Base-by-base conservation (phyloP, 176 grass and related monocot species). In the Tillandsia leiboldiana region DNA sequence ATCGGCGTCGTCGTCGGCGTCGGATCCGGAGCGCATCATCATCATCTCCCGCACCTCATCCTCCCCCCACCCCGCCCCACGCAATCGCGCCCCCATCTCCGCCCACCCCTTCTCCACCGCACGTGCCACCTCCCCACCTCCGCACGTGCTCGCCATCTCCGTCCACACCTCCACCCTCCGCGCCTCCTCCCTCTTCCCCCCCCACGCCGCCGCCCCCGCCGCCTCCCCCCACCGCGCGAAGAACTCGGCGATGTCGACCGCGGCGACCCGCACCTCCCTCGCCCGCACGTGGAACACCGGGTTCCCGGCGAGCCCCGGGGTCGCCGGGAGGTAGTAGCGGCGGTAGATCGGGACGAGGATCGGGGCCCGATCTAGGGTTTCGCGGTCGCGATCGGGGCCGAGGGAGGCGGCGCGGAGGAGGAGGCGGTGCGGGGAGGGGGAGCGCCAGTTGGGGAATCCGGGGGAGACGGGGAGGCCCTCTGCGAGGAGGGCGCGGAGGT, bases 401-500 rank as follows among this genome's bases (percentile, higher is more conserved):
- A 15, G 7, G 51, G 51, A 13, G 28, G 65, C 65, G 26, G 65
- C 50, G 15, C n/a, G 51, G 29, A 76, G 51, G 22, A 65, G 12
- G 8, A 48, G 22, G 20, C 68, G 65, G 29, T 68, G 26, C 51
- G 74, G 26, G 17, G 64, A 68, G 51, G 65, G 51, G 51, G 65
- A 49, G n/a, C 74, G 64, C 74, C 74, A 77, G 51, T 77, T 68
- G 6, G 74, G 74, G 65, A 77, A 77, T 11, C 74, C 65, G 11
- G 65, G 13, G 9, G 65, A 50, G 23, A 77, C 11, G 6, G 74
- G 74, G 6, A 77, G 74, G 28, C 64, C 74, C 29, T 77, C 74
- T 15, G 27, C n/a, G 17, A 77, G 74, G 29, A 77, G 56, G 1
- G 11, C 13, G 2, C 74, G 74, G 51, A 77, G 51, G 29, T 77